Evolutionary conservation across 2,329 filamentous ascomycete species (phyloP).

Genomic region (Emmonsiellopsis sp.): DNA sequence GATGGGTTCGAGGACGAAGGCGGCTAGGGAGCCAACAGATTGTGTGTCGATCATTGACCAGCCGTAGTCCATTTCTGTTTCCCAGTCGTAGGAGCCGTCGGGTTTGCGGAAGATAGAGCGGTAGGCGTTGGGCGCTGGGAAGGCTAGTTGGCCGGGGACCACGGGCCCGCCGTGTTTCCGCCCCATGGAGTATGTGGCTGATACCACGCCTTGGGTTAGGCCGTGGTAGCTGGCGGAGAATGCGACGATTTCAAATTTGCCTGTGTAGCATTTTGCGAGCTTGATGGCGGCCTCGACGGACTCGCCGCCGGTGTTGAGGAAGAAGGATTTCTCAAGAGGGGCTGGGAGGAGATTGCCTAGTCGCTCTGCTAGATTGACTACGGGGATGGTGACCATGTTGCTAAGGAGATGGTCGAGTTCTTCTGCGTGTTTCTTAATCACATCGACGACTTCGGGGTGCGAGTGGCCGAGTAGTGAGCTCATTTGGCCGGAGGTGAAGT

Average conservation of each 20-base stretch:
- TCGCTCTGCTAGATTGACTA: constrained; percentile 46
- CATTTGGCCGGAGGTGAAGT: constrained; percentile 56
- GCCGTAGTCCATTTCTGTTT: constrained; percentile 54
- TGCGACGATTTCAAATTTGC: constrained; percentile 57
- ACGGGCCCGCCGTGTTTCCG: constrained; percentile 38
- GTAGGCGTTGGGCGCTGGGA: constrained; percentile 54
- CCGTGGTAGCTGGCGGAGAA: constrained; percentile 54
- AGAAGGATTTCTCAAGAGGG: constrained; percentile 46
- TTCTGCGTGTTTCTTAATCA: constrained; percentile 41
- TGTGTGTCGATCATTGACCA: constrained; percentile 53
- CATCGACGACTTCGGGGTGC: constrained; percentile 49
- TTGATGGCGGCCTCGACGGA: constrained; percentile 55
- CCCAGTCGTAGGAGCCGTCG: constrained; percentile 57
- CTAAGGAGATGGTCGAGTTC: constrained; percentile 52
- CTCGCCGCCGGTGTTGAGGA: constrained; percentile 50
- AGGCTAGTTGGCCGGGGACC: constrained; percentile 49
- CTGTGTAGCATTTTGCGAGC: constrained; percentile 55
- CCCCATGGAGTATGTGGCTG: constrained; percentile 47
- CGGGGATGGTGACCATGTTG: constrained; percentile 50
- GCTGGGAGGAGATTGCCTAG: constrained; percentile 42
- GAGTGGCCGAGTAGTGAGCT: constrained; percentile 50
- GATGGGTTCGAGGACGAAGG: constrained; percentile 55
- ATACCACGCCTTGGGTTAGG: constrained; percentile 45
- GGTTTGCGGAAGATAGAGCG: constrained; percentile 51
- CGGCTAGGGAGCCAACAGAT: constrained; percentile 53